These are phyloP conservation scores for Fusarium xylarioides DNA, from an alignment of 2,329 filamentous ascomycete species.

Conservation along the genomic window DNA sequence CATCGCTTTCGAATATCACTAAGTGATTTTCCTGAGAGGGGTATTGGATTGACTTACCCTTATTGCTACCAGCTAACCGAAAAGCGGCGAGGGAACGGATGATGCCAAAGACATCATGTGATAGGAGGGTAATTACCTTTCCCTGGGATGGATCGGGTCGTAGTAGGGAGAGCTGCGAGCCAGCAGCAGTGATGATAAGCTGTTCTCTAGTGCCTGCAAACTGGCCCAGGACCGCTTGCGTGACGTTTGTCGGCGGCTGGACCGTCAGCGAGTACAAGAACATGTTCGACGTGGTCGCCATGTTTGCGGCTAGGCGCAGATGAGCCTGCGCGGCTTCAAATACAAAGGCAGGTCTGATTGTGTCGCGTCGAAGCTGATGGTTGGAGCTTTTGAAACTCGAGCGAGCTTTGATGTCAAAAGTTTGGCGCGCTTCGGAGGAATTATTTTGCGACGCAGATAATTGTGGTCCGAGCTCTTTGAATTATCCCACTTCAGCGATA, in stretches of 20 bases:
- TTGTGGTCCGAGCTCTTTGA: slow-evolving; percentile 46
- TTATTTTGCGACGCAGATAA: slow-evolving; percentile 46
- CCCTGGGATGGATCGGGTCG: slow-evolving; percentile 86
- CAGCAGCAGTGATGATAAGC: slow-evolving; percentile 93
- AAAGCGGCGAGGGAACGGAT: slow-evolving; percentile 90
- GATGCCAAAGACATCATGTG: slow-evolving; percentile 96
- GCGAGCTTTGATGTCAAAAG: slow-evolving; percentile 46
- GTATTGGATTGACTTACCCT: slow-evolving; percentile 75
- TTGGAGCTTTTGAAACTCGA: slow-evolving; percentile 34
- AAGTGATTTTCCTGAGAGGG: slow-evolving; percentile 64
- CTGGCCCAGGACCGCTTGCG: slow-evolving; percentile 91
- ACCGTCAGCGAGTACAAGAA: slow-evolving; percentile 98
- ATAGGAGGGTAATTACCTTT: slow-evolving; percentile 85
- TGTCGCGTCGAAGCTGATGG: slow-evolving; percentile 40
- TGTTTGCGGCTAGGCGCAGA: slow-evolving; percentile 64
- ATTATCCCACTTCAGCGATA: slow-evolving; percentile 42
- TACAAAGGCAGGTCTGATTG: slow-evolving; percentile 41
- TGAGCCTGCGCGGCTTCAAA: slow-evolving; percentile 59
- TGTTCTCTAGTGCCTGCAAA: slow-evolving; percentile 97
- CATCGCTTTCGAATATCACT: slow-evolving; percentile 64
- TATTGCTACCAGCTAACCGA: slow-evolving; percentile 89
- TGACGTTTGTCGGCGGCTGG: slow-evolving; percentile 88
- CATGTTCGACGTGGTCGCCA: slow-evolving; percentile 99
- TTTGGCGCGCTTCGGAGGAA: slow-evolving; percentile 47
- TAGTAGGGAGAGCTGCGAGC: slow-evolving; percentile 87